Base-by-base conservation (phyloP, 2,329 filamentous ascomycete species). In the Pseudogymnoascus sp. region DNA sequence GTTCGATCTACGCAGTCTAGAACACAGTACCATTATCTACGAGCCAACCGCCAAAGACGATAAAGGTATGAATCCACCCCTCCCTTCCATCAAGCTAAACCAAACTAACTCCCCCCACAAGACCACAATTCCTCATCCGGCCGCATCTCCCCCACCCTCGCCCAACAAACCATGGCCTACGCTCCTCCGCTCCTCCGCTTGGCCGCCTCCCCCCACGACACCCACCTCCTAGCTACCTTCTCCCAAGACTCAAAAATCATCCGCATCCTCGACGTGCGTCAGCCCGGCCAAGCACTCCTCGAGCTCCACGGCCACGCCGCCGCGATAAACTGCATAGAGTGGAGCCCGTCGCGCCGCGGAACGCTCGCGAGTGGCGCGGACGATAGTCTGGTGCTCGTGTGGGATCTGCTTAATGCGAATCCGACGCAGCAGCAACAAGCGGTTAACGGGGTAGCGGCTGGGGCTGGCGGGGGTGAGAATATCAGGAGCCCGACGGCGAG, bases 1-100 rank as follows among this genome's bases (percentile, higher is more conserved):
- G 95, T 99, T 99, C 76, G 95, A 99, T 76, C 80, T 99, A 65
- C 86, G 95, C 72, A 97, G 93, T 75, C 79, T 99, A 62, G 95
- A 99, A 74, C 95, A 99, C 75, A 97, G 93, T 68, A 99, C 95
- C 61, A 99, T 99, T 74, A 99, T 99, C 67, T 99, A 99, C 74
- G 95, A 99, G 76, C 95, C 95, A 4, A 93, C 91, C 0, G 89
- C 92, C 68, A 97, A 97, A 77, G 87, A 88, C 66, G 85, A 88
- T 50, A 78, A 85, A 80, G 83, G 89, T 91, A 26, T 26, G 24
- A 79, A 68, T 35, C 6, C 19, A 19, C 50, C 19, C 6, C 11
- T n/a, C 53, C 14, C 4, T 26, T 3, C 26, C 16, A 44, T 16
- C 7, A 14, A 7, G 11, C 60, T 21, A 62, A 16, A 21, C 16